These are phyloP conservation scores for thale cress (Arabidopsis thaliana) DNA, from an alignment of 345 rosid species.

Conservation along the genomic window DNA sequence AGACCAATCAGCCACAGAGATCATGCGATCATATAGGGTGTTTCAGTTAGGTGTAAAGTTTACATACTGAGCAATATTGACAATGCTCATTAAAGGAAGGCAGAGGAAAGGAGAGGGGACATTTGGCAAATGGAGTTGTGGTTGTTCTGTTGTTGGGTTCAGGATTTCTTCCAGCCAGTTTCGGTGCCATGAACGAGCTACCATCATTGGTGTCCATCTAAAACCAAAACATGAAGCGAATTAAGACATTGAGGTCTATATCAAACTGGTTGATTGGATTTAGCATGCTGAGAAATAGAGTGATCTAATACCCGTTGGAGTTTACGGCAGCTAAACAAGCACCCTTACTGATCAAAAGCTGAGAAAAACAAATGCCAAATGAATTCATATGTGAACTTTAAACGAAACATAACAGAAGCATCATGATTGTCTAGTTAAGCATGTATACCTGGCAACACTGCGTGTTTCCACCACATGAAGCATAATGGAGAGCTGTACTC, in stretches of 20 bases:
- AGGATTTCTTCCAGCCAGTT: slow-evolving; percentile 81
- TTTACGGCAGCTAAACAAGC: slow-evolving; percentile 74
- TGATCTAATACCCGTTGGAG: slow-evolving; percentile 66
- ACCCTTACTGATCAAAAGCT: slow-evolving; percentile 84
- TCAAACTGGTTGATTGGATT: slow-evolving; percentile 2
- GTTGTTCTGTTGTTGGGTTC: slow-evolving; percentile 52
- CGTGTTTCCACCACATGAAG: slow-evolving; percentile 95
- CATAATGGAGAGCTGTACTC: slow-evolving; percentile 94
- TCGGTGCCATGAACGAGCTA: slow-evolving; percentile 92
- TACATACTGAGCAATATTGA: slow-evolving; percentile 84
- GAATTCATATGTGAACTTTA: background rate
- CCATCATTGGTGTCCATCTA: slow-evolving; percentile 95
- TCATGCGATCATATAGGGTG: background rate
- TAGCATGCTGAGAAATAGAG: slow-evolving; percentile 11
- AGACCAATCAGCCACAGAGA: slow-evolving; percentile 1
- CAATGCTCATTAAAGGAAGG: slow-evolving; percentile 94
- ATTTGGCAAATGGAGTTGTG: slow-evolving; percentile 40
- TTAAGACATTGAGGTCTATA: slow-evolving; percentile 15
- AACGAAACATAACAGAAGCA: background rate
- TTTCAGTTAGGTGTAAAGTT: slow-evolving; percentile 11
- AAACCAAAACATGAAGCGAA: slow-evolving; percentile 33
- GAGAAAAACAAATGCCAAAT: slow-evolving; percentile 38
- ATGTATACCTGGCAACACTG: slow-evolving; percentile 87
- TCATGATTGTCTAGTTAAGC: slow-evolving; percentile 14
- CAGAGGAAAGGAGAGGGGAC: slow-evolving; percentile 77